A percentile compares a stretch with the other conserved stretches of the same genome.
These are phyloP conservation scores for Babesia ovis DNA, from an alignment of 169 alveolate genomes.

Conservation along the genomic window DNA sequence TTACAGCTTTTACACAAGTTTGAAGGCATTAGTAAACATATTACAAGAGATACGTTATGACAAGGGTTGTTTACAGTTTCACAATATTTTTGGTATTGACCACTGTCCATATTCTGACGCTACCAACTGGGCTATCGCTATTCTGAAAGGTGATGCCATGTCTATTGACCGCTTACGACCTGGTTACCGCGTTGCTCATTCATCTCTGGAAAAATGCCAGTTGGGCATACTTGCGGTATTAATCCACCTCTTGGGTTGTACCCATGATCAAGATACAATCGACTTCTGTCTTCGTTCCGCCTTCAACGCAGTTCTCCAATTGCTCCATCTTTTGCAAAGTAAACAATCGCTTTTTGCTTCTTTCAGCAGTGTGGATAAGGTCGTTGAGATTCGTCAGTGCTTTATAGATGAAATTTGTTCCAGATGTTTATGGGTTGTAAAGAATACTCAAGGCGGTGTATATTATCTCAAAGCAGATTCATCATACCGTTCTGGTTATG, in stretches of 20 bases:
- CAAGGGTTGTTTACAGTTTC: neutral
- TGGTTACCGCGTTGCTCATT: slow-evolving; percentile 15
- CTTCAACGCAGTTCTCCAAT: slow-evolving; percentile 16
- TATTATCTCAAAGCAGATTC: slow-evolving; percentile 4
- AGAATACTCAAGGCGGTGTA: slow-evolving; percentile 19
- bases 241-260: slow-evolving; percentile 38
- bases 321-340: slow-evolving; percentile 32
- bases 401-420: slow-evolving; percentile 38
- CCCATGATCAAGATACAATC: neutral
- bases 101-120: neutral
- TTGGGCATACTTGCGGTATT: slow-evolving; percentile 33
- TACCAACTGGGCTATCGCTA: slow-evolving; percentile 26
- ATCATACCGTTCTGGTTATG: neutral
- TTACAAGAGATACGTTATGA: slow-evolving; percentile 55
- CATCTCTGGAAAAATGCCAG: slow-evolving; percentile 24
- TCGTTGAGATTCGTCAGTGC: slow-evolving; percentile 12
- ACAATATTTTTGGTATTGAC: neutral
- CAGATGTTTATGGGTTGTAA: slow-evolving; percentile 52
- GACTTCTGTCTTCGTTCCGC: slow-evolving; percentile 20
- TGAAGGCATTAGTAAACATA: slow-evolving; percentile 20
- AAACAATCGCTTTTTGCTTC: slow-evolving; percentile 24
- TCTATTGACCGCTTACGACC: slow-evolving; percentile 15
- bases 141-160: slow-evolving; percentile 20
- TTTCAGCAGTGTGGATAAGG: slow-evolving; percentile 1
- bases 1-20: neutral